Conservation (phyloP, 148 eudicot species). For the Bassia scoparia region DNA sequence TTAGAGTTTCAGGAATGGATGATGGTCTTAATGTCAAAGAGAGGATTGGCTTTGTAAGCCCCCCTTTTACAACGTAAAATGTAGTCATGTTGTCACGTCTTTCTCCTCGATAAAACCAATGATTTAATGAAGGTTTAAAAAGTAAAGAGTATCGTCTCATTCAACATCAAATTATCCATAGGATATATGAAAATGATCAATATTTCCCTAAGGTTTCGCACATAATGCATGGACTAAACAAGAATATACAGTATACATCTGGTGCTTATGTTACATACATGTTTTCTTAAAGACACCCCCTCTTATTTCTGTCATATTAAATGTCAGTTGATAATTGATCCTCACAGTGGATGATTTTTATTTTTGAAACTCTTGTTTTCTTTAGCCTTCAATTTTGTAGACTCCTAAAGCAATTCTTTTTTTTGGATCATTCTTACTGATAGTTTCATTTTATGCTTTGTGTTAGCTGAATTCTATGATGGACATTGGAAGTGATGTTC, state of each 20-base stretch:
- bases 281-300: too few species aligned
- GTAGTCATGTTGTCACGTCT: neutral
- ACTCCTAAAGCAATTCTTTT: neutral
- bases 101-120: neutral
- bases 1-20: conserved; percentile 92
- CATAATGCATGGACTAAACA: neutral
- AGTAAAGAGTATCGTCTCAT: neutral
- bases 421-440: neutral
- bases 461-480: conserved; percentile 90
- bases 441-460: conserved; percentile 10
- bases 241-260: neutral
- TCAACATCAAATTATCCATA: neutral
- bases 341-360: too few species aligned
- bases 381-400: neutral
- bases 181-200: neutral
- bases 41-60: conserved; percentile 74
- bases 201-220: neutral
- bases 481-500: conserved; percentile 86
- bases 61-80: neutral
- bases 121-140: neutral
- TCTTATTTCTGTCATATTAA: too few species aligned
- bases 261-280: neutral
- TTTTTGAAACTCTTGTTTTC: neutral
- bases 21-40: conserved; percentile 83
- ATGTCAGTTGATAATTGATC: too few species aligned